Percentiles rank a stretch among this genome's conserved stretches.
phyloP scores from a whole-genome alignment of 75 land plant species.

The Adiantum capillusveneris region DNA sequence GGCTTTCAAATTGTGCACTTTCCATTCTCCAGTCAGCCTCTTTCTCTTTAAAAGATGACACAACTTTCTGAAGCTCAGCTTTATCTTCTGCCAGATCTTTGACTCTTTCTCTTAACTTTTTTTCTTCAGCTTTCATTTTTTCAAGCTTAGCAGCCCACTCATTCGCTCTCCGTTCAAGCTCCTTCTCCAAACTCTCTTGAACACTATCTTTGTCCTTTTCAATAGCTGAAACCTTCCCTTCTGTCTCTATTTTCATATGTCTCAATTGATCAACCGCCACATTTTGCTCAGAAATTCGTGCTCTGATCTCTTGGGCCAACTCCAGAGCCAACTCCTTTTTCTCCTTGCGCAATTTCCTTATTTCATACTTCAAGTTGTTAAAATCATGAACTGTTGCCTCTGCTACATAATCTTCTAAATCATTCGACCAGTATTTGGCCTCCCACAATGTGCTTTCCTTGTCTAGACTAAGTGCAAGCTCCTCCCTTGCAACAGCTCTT shows the following conservation, averaged over 20 bases:
- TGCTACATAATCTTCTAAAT: neutral
- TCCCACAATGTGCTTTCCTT: neutral
- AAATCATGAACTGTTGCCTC: neutral
- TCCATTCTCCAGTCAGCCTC: slow-evolving; percentile 14
- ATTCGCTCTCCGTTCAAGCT: slow-evolving; percentile 16
- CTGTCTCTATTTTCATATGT: slow-evolving; percentile 18
- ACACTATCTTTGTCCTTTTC: slow-evolving; percentile 17
- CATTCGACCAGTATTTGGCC: neutral
- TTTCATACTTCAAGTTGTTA: slow-evolving; percentile 3
- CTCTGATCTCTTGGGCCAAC: slow-evolving; percentile 18
- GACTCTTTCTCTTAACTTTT: slow-evolving; percentile 13
- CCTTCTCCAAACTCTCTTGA: slow-evolving; percentile 8
- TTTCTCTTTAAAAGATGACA: slow-evolving; percentile 14
- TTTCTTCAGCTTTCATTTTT: slow-evolving; percentile 16
- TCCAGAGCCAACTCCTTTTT: slow-evolving; percentile 19
- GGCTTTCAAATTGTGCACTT: slow-evolving; percentile 17
- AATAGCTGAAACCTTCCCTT: slow-evolving; percentile 12
- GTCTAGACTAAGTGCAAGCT: slow-evolving; percentile 1
- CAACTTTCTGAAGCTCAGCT: slow-evolving; percentile 17
- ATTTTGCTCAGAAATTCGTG: slow-evolving; percentile 17
- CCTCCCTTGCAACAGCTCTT: slow-evolving; percentile 6
- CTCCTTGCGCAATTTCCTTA: slow-evolving; percentile 20
- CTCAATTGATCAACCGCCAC: slow-evolving; percentile 10
- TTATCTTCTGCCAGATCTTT: slow-evolving; percentile 27
- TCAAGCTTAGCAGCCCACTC: slow-evolving; percentile 12